These are phyloP conservation scores for Penicillium sp. DNA, from an alignment of 2,329 filamentous ascomycete species.

Conservation along the genomic window DNA sequence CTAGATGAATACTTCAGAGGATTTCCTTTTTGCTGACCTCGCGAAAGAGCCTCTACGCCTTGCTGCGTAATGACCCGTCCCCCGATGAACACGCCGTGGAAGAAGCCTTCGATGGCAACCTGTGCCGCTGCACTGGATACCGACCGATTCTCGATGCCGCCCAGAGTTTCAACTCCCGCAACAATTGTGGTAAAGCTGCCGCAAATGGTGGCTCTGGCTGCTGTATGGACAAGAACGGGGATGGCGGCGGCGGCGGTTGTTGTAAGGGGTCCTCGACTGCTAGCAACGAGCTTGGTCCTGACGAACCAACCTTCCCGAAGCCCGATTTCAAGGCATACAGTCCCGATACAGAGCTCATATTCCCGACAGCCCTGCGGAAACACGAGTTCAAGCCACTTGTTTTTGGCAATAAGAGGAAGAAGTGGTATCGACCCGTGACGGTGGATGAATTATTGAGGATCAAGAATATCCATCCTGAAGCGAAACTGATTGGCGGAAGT, in stretches of 20 bases:
- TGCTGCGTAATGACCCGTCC: slow-evolving; percentile 79
- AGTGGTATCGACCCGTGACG: slow-evolving; percentile 89
- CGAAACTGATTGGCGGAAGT: slow-evolving; percentile 94
- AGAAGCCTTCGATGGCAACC: slow-evolving; percentile 94
- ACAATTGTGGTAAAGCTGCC: slow-evolving; percentile 60
- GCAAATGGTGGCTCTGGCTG: slow-evolving; percentile 68
- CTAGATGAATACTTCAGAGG: neutral
- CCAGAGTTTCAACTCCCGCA: slow-evolving; percentile 71
- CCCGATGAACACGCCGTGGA: slow-evolving; percentile 85
- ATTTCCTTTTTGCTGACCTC: slow-evolving; percentile 7
- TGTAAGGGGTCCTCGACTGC: slow-evolving; percentile 65
- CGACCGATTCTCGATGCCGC: slow-evolving; percentile 92
- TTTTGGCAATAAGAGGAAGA: slow-evolving; percentile 93
- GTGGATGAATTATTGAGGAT: slow-evolving; percentile 88
- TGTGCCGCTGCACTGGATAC: slow-evolving; percentile 95
- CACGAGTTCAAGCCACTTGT: slow-evolving; percentile 80
- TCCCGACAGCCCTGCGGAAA: slow-evolving; percentile 82
- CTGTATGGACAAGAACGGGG: slow-evolving; percentile 70
- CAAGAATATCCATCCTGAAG: slow-evolving; percentile 79
- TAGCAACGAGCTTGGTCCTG: slow-evolving; percentile 39
- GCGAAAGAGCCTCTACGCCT: slow-evolving; percentile 79
- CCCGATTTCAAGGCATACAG: slow-evolving; percentile 95
- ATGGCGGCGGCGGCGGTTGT: slow-evolving; percentile 62
- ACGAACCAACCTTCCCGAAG: slow-evolving; percentile 69
- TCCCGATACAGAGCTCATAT: slow-evolving; percentile 92